phyloP scores from a whole-genome alignment of 768 basidiomycete genomes.

The Lepiota venenata region DNA sequence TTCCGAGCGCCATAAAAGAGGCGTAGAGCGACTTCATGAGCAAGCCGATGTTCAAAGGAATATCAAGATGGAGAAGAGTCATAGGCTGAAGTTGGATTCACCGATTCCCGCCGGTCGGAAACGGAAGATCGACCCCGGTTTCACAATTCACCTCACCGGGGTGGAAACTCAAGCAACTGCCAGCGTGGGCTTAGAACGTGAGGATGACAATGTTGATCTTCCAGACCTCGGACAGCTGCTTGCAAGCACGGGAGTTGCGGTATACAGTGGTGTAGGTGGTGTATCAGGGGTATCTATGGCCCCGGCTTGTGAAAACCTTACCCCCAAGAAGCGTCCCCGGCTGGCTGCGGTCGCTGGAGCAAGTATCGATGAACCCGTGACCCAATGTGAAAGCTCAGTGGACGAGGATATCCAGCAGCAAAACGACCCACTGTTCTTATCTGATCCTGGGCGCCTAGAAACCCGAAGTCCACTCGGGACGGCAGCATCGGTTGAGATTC shows the following conservation, averaged over 20 bases:
- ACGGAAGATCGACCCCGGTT: slow-evolving; percentile 36
- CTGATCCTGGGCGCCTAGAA: too few relatives aligned
- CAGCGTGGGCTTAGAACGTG: slow-evolving; percentile 18
- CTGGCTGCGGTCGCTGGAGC: too few relatives aligned
- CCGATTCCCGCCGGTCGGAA: slow-evolving; percentile 6
- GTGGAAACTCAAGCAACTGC: slow-evolving; percentile 26
- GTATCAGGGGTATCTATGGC: too few relatives aligned
- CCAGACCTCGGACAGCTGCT: slow-evolving; percentile 27
- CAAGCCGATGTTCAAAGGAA: slow-evolving; percentile 37
- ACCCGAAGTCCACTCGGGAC: too few relatives aligned
- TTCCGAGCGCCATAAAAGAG: slow-evolving; percentile 29
- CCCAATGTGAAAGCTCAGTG: too few relatives aligned
- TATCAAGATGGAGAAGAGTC: slow-evolving; percentile 33
- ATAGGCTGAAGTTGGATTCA: slow-evolving; percentile 42
- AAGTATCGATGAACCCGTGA: too few relatives aligned
- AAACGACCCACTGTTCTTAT: too few relatives aligned
- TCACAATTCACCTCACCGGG: slow-evolving; percentile 47
- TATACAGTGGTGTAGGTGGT: too few relatives aligned
- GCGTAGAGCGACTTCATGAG: slow-evolving; percentile 42
- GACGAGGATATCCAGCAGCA: too few relatives aligned
- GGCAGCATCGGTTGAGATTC: too few relatives aligned
- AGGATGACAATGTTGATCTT: slow-evolving; percentile 40
- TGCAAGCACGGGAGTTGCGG: background rate
- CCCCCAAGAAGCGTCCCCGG: too few relatives aligned
- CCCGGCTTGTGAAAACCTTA: too few relatives aligned